Conservation (phyloP, 768 basidiomycete genomes). For the Trametes gibbosa region DNA sequence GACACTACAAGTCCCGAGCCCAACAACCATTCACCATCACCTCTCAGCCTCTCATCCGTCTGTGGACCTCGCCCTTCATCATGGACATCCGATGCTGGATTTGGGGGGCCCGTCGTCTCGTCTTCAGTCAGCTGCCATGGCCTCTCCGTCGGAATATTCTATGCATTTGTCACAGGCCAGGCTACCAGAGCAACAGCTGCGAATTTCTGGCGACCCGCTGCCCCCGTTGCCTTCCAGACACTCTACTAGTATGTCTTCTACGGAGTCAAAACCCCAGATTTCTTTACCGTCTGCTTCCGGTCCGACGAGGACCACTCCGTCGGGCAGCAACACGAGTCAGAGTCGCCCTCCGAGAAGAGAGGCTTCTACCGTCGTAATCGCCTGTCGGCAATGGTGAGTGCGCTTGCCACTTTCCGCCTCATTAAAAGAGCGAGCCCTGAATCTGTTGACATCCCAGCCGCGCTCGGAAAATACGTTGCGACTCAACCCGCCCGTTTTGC, state of each 20-base stretch:
- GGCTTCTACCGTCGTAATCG: conserved; percentile 67
- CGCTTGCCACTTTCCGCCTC: conserved; percentile 18
- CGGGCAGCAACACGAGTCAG: conserved; percentile 23
- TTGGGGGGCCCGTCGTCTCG: conserved; percentile 20
- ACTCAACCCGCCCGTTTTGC: conserved; percentile 77
- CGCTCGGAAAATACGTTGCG: conserved; percentile 82
- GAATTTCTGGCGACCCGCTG: conserved; percentile 19
- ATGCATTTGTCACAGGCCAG: conserved; percentile 30
- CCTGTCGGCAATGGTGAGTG: conserved; percentile 80
- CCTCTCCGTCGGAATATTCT: conserved; percentile 24
- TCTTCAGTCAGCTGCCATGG: conserved; percentile 23
- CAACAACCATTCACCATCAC: conserved; percentile 24
- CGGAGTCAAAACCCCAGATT: conserved; percentile 21
- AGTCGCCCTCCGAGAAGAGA: conserved; percentile 27
- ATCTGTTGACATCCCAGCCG: conserved; percentile 52
- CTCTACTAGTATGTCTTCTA: conserved; percentile 19
- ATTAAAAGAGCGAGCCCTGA: conserved; percentile 12
- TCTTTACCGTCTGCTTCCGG: conserved; percentile 20
- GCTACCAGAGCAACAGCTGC: conserved; percentile 24
- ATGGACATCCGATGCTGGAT: conserved; percentile 27
- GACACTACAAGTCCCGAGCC: conserved; percentile 28
- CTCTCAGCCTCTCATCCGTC: conserved; percentile 17
- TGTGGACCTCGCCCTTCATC: conserved; percentile 23
- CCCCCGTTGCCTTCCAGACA: conserved; percentile 22
- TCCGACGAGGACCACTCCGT: conserved; percentile 19